phyloP scores from a whole-genome alignment of 2,329 filamentous ascomycete species.

The Ustulina deusta region DNA sequence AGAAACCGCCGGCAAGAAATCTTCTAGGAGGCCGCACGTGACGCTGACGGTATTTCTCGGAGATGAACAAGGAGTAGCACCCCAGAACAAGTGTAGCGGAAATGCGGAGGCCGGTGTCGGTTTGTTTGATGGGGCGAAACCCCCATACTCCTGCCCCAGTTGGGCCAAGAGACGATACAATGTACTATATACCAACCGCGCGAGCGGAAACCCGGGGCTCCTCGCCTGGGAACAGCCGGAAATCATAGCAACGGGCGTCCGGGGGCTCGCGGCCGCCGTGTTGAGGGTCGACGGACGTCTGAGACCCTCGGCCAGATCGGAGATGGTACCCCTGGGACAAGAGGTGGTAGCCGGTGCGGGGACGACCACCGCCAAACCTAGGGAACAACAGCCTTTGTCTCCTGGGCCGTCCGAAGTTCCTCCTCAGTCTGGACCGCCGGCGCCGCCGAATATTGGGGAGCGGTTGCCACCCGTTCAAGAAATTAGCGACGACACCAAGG shows the following conservation, averaged over 20 bases:
- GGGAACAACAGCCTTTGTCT: conserved; percentile 15
- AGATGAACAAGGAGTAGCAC: conserved; percentile 40
- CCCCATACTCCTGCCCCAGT: conserved; percentile 59
- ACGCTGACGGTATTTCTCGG: conserved; percentile 63
- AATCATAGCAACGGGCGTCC: conserved; percentile 57
- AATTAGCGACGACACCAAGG: conserved; percentile 49
- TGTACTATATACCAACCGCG: conserved; percentile 57
- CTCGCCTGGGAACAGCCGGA: conserved; percentile 63
- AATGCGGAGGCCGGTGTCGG: conserved; percentile 38
- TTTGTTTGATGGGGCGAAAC: conserved; percentile 27
- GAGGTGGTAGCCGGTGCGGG: not conserved
- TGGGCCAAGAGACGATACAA: conserved; percentile 61
- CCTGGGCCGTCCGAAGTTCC: conserved; percentile 20
- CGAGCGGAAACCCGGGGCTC: conserved; percentile 57
- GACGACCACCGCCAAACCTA: conserved; percentile 41
- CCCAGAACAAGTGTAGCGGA: conserved; percentile 30
- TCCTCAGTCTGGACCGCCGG: conserved; percentile 37
- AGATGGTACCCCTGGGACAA: conserved; percentile 21
- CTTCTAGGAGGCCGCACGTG: conserved; percentile 54
- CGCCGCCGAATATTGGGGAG: conserved; percentile 41
- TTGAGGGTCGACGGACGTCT: conserved; percentile 56
- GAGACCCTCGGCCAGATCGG: conserved; percentile 34
- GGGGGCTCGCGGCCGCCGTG: conserved; percentile 57
- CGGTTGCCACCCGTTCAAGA: conserved; percentile 44
- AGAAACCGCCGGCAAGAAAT: conserved; percentile 47